Evolutionary conservation across 2,329 filamentous ascomycete genomes (phyloP), one percentile per base, ranked within the genome.

Genomic region (Xylariomycetidae sp.): DNA sequence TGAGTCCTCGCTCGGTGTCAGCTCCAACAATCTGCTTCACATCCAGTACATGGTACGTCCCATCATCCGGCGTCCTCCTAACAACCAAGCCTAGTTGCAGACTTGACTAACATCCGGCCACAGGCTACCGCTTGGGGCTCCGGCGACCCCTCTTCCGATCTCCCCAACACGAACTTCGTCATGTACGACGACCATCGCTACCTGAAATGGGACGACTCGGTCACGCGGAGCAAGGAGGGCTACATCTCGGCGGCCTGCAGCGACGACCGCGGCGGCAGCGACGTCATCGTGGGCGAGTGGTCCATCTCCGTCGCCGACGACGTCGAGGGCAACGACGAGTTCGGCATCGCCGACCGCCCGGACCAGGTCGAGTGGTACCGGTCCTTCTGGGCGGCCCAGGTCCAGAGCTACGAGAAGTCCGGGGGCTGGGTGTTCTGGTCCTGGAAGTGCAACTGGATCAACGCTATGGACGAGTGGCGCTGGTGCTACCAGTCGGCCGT

Each of bases 361-460:
- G 46, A 50, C 20, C 62, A 72, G 35, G 49, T 54, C 33, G 57
- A 51, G 2, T 82, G 77, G 53, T 81, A 81, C 51, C 56, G 45
- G 29, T 55, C 64, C 27, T 81, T 69, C 64, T 81, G 74, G 54
- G 68, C 70, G 0, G 74, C 74, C 0, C 75, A 80, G 53, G 63
- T 69, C 0, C 59, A 65, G 27, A 56, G 67, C 0, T 80, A 77
- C 45, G 76, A 81, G 57, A 63, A 63, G 36, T 42, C 58, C 2
- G 58, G 61, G 6, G 74, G 74, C 0, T 80, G 73, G 74, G 52
- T 74, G 3, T 80, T 77, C 47, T 81, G 77, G 76, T 66, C 66
- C 1, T 80, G 75, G 76, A 80, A 79, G 55, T 51, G 46, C 28
- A 47, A 52, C 30, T 50, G 41, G 41, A 52, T 53, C 33, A 41